phyloP scores from a whole-genome alignment of 495 filamentous ascomycete genomes.

The Thermochaetoides thermophila region DNA sequence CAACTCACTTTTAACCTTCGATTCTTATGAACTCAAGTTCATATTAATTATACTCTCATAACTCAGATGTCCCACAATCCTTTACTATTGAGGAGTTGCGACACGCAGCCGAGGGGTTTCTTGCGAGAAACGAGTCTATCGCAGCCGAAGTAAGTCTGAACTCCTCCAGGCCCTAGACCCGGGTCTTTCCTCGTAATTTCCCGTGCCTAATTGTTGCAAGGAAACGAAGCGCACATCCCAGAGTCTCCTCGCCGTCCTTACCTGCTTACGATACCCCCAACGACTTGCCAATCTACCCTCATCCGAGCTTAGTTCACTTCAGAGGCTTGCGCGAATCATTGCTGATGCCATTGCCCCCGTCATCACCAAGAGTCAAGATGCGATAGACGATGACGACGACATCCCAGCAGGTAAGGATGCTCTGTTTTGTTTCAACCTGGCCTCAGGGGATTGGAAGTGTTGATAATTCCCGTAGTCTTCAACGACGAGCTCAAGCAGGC shows the following conservation, averaged over 20 bases:
- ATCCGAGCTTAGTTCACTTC: neutral
- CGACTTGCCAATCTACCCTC: neutral
- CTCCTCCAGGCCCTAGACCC: too few species aligned
- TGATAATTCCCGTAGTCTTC: neutral
- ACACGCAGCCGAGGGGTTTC: neutral
- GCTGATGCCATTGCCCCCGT: conserved; percentile 7
- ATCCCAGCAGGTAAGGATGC: conserved; percentile 2
- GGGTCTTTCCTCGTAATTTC: neutral
- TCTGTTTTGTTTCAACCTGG: neutral
- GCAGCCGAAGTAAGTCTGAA: neutral
- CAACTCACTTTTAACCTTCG: neutral
- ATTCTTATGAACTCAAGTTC: neutral
- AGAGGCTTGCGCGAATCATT: conserved; percentile 3
- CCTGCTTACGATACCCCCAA: conserved; percentile 4
- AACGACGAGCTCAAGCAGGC: neutral
- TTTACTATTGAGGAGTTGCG: conserved; percentile 4
- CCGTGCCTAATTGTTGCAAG: neutral
- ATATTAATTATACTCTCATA: neutral
- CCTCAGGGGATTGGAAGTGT: neutral
- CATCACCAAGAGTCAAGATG: neutral
- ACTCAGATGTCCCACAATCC: conserved; percentile 5
- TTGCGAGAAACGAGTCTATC: neutral
- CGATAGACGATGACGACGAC: neutral
- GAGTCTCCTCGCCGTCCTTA: conserved; percentile 5
- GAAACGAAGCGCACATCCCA: neutral